Evolutionary conservation across 495 filamentous ascomycete genomes (phyloP), one percentile per base, ranked within the genome.

Genomic region (Xylaria grammica): DNA sequence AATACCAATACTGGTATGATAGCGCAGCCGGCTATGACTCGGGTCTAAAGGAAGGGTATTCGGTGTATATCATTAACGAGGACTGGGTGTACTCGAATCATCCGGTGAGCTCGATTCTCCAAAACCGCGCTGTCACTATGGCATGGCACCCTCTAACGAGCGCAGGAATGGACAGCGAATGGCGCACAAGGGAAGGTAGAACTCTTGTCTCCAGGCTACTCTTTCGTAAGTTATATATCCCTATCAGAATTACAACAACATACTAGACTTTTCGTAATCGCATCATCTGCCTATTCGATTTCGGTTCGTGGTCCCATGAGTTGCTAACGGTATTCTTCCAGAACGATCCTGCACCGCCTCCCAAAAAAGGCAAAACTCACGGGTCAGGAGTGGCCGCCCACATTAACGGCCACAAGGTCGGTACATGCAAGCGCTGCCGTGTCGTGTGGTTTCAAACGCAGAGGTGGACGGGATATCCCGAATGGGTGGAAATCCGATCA

Each of bases 161-260:
- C 40, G 19, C 40, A 44, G 40, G 40, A 44, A 44, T 44, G 40
- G 40, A n/a, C n/a, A n/a, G n/a, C n/a, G n/a, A n/a, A n/a, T n/a
- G n/a, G n/a, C n/a, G n/a, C n/a, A n/a, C n/a, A n/a, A n/a, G n/a
- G n/a, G n/a, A n/a, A n/a, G n/a, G n/a, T n/a, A n/a, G n/a, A n/a
- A n/a, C n/a, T n/a, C n/a, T n/a, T n/a, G n/a, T n/a, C n/a, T n/a
- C n/a, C n/a, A n/a, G n/a, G n/a, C n/a, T n/a, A n/a, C n/a, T n/a
- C n/a, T n/a, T n/a, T n/a, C n/a, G n/a, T n/a, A n/a, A n/a, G n/a
- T n/a, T n/a, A n/a, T n/a, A n/a, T n/a, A n/a, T n/a, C n/a, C n/a
- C n/a, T n/a, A n/a, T n/a, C n/a, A n/a, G n/a, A n/a, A n/a, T n/a
- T n/a, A n/a, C n/a, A n/a, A n/a, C n/a, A n/a, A n/a, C n/a, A n/a